Conservation (phyloP, 768 basidiomycete genomes). For the Rhizopogon vulgaris region DNA sequence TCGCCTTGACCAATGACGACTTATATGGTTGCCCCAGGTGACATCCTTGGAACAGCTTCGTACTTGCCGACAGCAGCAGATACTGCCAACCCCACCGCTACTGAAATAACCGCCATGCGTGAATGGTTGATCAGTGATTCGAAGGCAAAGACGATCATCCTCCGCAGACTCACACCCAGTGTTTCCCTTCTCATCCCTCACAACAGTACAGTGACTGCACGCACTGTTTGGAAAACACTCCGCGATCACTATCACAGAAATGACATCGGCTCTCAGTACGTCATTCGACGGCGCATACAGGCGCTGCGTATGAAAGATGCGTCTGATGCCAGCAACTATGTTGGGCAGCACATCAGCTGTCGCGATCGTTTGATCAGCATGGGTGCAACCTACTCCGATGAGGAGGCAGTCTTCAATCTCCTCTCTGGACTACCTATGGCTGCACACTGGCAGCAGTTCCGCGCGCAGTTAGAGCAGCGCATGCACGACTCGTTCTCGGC, state of each 20-base stretch:
- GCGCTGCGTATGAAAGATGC: not conserved
- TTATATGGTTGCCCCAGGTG: no score
- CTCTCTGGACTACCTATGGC: not conserved
- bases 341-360: not conserved
- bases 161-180: not conserved
- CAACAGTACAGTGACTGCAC: not conserved
- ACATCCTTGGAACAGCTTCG: no score
- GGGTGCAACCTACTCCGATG: not conserved
- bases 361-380: not conserved
- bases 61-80: no score
- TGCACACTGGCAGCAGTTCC: not conserved
- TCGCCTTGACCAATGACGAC: no score
- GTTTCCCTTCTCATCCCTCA: not conserved
- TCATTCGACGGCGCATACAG: not conserved
- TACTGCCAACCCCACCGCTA: no score
- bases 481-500: not conserved
- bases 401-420: not conserved
- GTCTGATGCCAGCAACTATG: not conserved
- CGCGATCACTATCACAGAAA: not conserved
- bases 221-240: not conserved
- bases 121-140: not conserved
- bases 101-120: no score
- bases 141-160: not conserved
- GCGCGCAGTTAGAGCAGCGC: not conserved
- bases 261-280: not conserved